Conservation (phyloP, 495 filamentous ascomycete species). For the Tirmania nivea region DNA sequence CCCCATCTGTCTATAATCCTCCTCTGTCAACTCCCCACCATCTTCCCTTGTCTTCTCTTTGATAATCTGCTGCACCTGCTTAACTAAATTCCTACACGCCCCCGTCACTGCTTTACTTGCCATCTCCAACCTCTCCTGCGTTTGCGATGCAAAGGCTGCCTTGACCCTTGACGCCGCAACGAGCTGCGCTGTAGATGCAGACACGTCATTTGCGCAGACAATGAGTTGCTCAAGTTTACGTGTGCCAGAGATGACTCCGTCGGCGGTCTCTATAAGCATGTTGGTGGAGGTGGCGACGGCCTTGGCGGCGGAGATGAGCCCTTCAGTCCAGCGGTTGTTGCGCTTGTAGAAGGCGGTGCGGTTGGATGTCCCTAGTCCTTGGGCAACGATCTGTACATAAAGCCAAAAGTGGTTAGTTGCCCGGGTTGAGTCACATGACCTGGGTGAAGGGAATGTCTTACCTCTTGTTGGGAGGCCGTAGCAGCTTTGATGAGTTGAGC, state of each 20-base stretch:
- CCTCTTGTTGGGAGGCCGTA: slow-evolving; percentile 74
- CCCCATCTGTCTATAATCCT: slow-evolving; percentile 72
- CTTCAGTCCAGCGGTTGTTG: slow-evolving; percentile 81
- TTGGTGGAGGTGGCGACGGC: slow-evolving; percentile 83
- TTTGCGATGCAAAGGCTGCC: slow-evolving; percentile 93
- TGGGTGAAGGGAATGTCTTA: slow-evolving; percentile 1
- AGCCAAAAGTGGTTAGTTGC: background rate
- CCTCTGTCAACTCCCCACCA: slow-evolving; percentile 31
- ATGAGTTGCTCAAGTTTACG: slow-evolving; percentile 94
- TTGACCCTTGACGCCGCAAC: slow-evolving; percentile 91
- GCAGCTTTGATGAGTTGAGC: slow-evolving; percentile 91
- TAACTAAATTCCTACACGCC: slow-evolving; percentile 68
- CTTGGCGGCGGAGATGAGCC: slow-evolving; percentile 88
- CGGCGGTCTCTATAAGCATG: slow-evolving; percentile 88
- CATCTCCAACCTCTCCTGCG: slow-evolving; percentile 70
- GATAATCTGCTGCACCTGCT: slow-evolving; percentile 90
- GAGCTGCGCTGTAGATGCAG: slow-evolving; percentile 84
- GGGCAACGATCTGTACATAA: slow-evolving; percentile 49
- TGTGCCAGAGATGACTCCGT: slow-evolving; percentile 75
- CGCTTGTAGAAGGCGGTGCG: slow-evolving; percentile 90
- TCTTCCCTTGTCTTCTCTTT: slow-evolving; percentile 61
- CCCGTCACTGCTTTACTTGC: slow-evolving; percentile 83
- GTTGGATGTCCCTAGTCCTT: slow-evolving; percentile 71
- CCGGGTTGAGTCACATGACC: background rate
- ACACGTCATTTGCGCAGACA: slow-evolving; percentile 90